These are phyloP conservation scores for Fusarium drepaniforme DNA, from an alignment of 2,329 filamentous ascomycete genomes.

Conservation along the genomic window DNA sequence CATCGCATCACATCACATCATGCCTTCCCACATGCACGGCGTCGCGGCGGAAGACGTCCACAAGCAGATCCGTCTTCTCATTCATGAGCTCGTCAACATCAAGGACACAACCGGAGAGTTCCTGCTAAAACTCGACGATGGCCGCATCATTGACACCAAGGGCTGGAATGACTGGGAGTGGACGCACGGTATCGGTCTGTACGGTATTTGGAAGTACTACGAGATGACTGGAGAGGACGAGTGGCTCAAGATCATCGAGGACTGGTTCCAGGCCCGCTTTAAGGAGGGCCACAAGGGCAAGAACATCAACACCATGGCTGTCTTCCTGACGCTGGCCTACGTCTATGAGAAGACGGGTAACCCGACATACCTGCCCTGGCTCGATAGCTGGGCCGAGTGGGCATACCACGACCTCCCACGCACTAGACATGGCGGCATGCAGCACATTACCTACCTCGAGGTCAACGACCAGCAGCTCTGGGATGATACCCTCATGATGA, in stretches of 20 bases:
- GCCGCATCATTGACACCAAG: constrained; percentile 85
- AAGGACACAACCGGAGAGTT: constrained; percentile 81
- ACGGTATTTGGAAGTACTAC: constrained; percentile 87
- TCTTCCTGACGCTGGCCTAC: constrained; percentile 80
- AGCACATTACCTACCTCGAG: constrained; percentile 80
- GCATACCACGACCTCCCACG: constrained; percentile 81
- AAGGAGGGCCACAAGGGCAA: constrained; percentile 80
- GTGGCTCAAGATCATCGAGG: constrained; percentile 75
- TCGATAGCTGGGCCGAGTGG: constrained; percentile 87
- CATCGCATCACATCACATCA: constrained; percentile 19
- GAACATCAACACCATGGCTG: constrained; percentile 89
- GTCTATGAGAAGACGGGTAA: constrained; percentile 83
- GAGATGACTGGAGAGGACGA: constrained; percentile 73
- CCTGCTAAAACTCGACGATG: constrained; percentile 77
- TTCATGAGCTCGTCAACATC: constrained; percentile 82
- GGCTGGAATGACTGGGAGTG: constrained; percentile 88
- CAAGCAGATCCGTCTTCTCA: constrained; percentile 73
- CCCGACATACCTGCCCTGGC: constrained; percentile 78
- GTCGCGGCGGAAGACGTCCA: constrained; percentile 62
- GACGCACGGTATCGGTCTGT: constrained; percentile 84
- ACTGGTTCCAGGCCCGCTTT: constrained; percentile 79
- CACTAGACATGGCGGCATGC: constrained; percentile 79
- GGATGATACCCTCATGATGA: constrained; percentile 93
- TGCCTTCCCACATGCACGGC: constrained; percentile 55
- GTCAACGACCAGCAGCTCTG: constrained; percentile 82